phyloP scores from a whole-genome alignment of 345 rosid genomes.

The Litchi chinensis region DNA sequence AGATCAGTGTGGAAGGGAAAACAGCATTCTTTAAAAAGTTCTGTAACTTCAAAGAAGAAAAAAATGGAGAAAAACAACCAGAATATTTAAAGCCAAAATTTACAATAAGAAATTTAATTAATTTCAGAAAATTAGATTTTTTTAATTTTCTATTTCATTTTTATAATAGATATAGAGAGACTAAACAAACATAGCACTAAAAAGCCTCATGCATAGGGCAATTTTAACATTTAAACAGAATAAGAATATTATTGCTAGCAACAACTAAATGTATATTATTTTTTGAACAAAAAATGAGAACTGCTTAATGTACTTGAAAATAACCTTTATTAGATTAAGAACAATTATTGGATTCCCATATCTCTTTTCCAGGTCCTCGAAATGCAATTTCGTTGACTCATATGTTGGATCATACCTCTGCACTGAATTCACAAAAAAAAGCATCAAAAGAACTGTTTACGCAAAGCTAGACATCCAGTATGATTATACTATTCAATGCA shows the following conservation, averaged over 20 bases:
- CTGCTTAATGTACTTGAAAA: slow-evolving; percentile 13
- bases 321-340: slow-evolving; percentile 92
- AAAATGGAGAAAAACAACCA: neutral
- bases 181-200: neutral
- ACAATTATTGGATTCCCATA: slow-evolving; percentile 93
- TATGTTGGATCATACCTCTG: slow-evolving; percentile 98
- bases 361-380: slow-evolving; percentile 85
- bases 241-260: neutral
- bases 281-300: neutral
- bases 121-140: neutral
- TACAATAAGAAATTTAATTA: too few relatives aligned
- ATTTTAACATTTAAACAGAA: neutral
- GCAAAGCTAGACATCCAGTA: slow-evolving; percentile 10
- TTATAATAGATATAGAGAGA: too few relatives aligned
- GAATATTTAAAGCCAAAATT: neutral
- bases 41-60: neutral
- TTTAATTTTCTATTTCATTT: too few relatives aligned
- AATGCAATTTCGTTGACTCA: slow-evolving; percentile 89
- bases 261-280: neutral
- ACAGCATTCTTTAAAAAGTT: neutral
- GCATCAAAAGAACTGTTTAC: slow-evolving; percentile 22
- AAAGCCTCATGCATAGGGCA: neutral
- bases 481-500: neutral
- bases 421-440: slow-evolving; percentile 50
- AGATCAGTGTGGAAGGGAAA: neutral